Percentiles rank a stretch among this genome's conserved stretches.
phyloP scores from a whole-genome alignment of 2,329 filamentous ascomycete species.

The Botrytis aclada region DNA sequence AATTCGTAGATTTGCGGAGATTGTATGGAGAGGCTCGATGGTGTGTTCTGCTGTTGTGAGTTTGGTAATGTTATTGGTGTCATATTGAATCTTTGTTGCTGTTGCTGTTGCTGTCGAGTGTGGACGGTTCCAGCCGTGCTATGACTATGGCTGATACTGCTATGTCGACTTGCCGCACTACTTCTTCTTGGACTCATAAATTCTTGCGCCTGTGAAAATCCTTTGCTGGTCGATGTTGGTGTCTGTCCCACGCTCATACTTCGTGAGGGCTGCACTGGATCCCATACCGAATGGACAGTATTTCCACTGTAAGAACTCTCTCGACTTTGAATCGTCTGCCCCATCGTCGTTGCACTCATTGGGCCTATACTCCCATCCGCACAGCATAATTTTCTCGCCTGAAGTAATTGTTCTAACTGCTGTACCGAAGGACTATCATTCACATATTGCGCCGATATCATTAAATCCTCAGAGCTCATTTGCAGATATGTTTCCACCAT shows the following conservation, averaged over 20 bases:
- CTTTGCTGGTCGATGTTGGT: conserved; percentile 21
- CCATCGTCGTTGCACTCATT: conserved; percentile 2
- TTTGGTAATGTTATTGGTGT: conserved; percentile 1
- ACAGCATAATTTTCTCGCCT: conserved; percentile 29
- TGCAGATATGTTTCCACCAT: conserved; percentile 44
- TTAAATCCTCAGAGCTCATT: conserved; percentile 19
- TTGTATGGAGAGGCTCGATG: conserved; percentile 22
- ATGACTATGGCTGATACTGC: conserved; percentile 24
- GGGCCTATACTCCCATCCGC: conserved; percentile 21
- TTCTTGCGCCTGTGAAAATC: conserved; percentile 24
- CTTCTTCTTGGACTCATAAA: conserved; percentile 29
- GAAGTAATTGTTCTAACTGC: conserved; percentile 32
- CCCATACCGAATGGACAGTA: conserved; percentile 31
- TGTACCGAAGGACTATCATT: conserved; percentile 28
- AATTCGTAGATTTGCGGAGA: conserved; percentile 29
- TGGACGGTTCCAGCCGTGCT: conserved; percentile 16
- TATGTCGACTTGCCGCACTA: conserved; percentile 26
- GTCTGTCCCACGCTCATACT: conserved; percentile 20
- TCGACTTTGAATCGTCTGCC: conserved; percentile 21
- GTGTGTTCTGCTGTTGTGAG: conserved; percentile 21
- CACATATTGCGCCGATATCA: conserved; percentile 21
- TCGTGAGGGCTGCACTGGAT: conserved; percentile 24
- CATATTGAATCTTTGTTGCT: conserved; percentile 12
- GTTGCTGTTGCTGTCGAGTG: conserved; percentile 23
- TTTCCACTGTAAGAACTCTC: conserved; percentile 31